Evolutionary conservation across 257 asterid species (phyloP), one percentile per base, ranked within the genome.

Genomic region (Knoxia roxburghii): DNA sequence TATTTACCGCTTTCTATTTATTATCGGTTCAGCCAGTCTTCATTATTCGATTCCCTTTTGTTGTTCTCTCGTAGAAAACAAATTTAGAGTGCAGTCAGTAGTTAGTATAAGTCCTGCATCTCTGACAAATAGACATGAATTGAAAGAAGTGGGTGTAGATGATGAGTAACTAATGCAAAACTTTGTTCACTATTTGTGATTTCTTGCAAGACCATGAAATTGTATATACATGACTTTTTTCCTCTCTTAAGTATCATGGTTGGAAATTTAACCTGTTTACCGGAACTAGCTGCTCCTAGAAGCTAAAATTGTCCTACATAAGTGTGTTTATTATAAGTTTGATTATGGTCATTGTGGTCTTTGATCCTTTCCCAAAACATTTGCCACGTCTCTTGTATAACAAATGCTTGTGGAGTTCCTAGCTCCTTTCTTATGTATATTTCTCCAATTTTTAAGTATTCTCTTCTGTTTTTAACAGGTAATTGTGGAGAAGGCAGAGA

Each of bases 401-500:
- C 27, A 0, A 7, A 58, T 59, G 40, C 21, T 29, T 20, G 12
- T 66, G 53, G 58, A 20, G 29, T 18, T 59, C 46, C 45, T 59
- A 32, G 64, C 64, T 58, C 48, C 54, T n/a, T 55, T n/a, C 24
- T 21, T 1, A 24, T 45, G 53, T 46, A 24, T 15, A 4, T 12
- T 37, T 26, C 18, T 53, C 23, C 62, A 66, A n/a, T 12, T 30
- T 30, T 59, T 56, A 18, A 39, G 13, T 32, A 21, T 37, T 60
- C 23, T 40, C 30, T 45, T 67, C 51, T 73, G 53, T 70, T 68
- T 53, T 41, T 61, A 43, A 37, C 48, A 86, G 93, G 93, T 86
- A 53, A 86, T 86, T 26, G 93, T 86, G 71, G 93, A 86, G 81
- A 86, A 82, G 79, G 93, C 93, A 14, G 93, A 86, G 65, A 86